These are phyloP conservation scores for Pseudogymnoascus destructans DNA, from an alignment of 2,329 filamentous ascomycete species.

Conservation along the genomic window DNA sequence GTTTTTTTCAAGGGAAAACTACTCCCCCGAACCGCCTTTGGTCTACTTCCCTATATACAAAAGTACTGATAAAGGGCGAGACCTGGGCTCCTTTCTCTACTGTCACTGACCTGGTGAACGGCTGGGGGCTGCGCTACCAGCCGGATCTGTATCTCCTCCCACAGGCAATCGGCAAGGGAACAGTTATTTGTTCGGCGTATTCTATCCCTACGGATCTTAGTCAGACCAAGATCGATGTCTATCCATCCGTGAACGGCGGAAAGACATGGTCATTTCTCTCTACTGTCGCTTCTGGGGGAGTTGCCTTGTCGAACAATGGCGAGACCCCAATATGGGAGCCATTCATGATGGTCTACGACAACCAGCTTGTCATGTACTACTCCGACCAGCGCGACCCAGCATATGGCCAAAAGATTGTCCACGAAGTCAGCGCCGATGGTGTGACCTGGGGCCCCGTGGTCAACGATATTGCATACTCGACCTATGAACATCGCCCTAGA, in stretches of 20 bases:
- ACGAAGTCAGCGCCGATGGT: conserved; percentile 41
- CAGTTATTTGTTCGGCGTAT: conserved; percentile 40
- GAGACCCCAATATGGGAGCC: conserved; percentile 58
- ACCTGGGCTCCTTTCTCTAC: conserved; percentile 48
- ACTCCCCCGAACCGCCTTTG: conserved; percentile 8
- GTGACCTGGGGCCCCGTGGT: conserved; percentile 44
- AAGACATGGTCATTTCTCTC: conserved; percentile 50
- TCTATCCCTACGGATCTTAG: conserved; percentile 35
- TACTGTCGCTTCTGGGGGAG: conserved; percentile 45
- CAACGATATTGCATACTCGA: conserved; percentile 46
- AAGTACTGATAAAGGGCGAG: conserved; percentile 35
- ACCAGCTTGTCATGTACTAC: conserved; percentile 51
- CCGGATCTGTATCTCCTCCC: conserved; percentile 51
- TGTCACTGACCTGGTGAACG: conserved; percentile 47
- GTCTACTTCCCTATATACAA: conserved; percentile 36
- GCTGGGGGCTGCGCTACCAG: conserved; percentile 51
- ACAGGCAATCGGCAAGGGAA: conserved; percentile 43
- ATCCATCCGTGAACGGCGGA: conserved; percentile 46
- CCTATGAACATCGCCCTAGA: conserved; percentile 48
- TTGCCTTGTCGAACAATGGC: conserved; percentile 43
- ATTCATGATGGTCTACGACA: conserved; percentile 44
- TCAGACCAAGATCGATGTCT: conserved; percentile 52
- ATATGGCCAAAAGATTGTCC: conserved; percentile 55
- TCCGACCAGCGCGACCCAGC: conserved; percentile 52
- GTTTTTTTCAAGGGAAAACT: conserved; percentile 10